Base-by-base conservation (phyloP, 2,329 filamentous ascomycete species). In the Trichoderma brevicompactum region DNA sequence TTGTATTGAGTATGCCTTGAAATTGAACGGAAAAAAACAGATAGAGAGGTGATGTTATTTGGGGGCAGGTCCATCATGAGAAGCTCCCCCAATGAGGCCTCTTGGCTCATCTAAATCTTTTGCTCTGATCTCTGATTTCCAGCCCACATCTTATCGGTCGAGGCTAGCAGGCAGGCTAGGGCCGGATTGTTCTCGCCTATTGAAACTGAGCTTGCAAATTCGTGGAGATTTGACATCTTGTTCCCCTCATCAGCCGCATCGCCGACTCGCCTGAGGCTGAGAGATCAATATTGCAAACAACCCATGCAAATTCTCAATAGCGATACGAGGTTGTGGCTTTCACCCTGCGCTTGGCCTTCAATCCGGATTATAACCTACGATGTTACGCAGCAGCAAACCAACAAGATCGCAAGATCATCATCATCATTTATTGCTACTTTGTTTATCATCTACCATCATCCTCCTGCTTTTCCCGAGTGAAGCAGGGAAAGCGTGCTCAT, bases 191-290 rank as follows among this genome's bases (percentile, higher is more conserved):
- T 19, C 9, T 60, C 56, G 56, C 56, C 56, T 60, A 49, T 48
- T 40, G 44, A 60, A 60, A 60, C 19, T 46, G 10, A 34, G 15
- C 15, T 38, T 44, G 17, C 28, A n/a, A 44, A 43, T 19, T 36
- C 9, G 17, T 46, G 34, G 19, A 44, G 38, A 36, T 48, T 48
- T 19, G 38, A 15, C 48, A 10, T 53, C 34, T 40, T 15, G 23
- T 12, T 17, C 48, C 2, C 10, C 32, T 19, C 43, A 44, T 44
- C 48, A 53, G 38, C 58, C 58, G 58, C 58, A 62, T 62, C 48
- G 38, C 12, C 46, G 38, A 23, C 38, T 34, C 28, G 38, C 32
- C 58, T 43, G 38, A 36, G 49, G 38, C 58, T 53, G 28, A 36
- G 23, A 43, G 36, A 41, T 44, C 28, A 36, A 52, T n/a, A 36